A percentile compares a stretch with the other conserved stretches of the same genome.
phyloP scores from a whole-genome alignment of 805 yeast species.

The Barnettozyma vustinii region DNA sequence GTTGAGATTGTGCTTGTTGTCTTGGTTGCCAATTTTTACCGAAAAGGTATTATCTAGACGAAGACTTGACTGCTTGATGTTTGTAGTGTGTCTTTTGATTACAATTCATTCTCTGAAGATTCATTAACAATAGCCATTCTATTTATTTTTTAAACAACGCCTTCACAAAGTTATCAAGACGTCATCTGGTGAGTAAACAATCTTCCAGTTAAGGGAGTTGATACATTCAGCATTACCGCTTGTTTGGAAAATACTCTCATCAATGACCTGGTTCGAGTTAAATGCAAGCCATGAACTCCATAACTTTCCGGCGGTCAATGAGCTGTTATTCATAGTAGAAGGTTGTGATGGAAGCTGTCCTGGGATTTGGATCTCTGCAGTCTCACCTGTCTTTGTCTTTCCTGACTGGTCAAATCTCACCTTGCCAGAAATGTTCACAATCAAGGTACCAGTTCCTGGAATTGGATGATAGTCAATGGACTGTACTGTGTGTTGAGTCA shows the following conservation, averaged over 20 bases:
- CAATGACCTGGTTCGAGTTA: conserved; percentile 52
- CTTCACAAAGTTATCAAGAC: conserved; percentile 27
- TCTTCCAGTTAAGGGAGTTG: conserved; percentile 57
- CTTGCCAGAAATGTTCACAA: conserved; percentile 49
- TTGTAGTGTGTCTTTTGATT: too few relatives aligned
- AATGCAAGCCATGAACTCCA: conserved; percentile 76
- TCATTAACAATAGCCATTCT: background rate
- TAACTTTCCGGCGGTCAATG: conserved; percentile 31
- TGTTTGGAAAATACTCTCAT: conserved; percentile 39
- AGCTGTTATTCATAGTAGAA: background rate
- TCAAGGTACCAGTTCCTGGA: conserved; percentile 54
- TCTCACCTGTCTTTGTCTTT: conserved; percentile 56
- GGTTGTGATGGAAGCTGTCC: conserved; percentile 9
- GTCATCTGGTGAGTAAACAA: conserved; percentile 59
- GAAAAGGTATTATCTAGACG: conserved; percentile 9
- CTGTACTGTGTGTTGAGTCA: conserved; percentile 57
- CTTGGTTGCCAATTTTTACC: conserved; percentile 18
- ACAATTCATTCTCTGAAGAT: background rate
- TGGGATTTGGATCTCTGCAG: conserved; percentile 41
- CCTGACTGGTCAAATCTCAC: conserved; percentile 78
- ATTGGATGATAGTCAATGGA: conserved; percentile 62
- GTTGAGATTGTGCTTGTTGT: conserved; percentile 8
- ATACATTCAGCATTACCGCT: conserved; percentile 42
- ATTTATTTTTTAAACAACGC: background rate
- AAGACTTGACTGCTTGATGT: background rate